phyloP scores from a whole-genome alignment of 768 basidiomycete genomes.

The Russula lepida region DNA sequence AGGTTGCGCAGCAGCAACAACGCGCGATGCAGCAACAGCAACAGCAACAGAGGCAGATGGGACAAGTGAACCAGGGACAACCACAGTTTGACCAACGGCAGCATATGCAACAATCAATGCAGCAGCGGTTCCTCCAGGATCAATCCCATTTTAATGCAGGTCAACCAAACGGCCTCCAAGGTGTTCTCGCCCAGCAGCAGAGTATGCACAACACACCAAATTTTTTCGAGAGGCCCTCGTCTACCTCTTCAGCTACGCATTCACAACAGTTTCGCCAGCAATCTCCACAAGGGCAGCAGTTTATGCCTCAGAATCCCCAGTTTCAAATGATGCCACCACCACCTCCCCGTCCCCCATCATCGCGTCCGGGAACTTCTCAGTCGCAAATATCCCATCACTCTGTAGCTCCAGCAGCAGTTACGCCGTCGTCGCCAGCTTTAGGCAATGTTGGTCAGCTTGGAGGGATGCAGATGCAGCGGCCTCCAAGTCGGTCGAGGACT shows the following conservation, averaged over 20 bases:
- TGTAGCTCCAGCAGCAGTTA: not conserved
- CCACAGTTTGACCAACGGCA: slow-evolving; percentile 20
- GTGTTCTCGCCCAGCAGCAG: slow-evolving; percentile 19
- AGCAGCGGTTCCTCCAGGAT: slow-evolving; percentile 13
- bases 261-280: slow-evolving; percentile 16
- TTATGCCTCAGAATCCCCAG: slow-evolving; percentile 11
- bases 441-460: slow-evolving; percentile 11
- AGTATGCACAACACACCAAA: slow-evolving; percentile 13
- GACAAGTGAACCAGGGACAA: slow-evolving; percentile 19
- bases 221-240: slow-evolving; percentile 19
- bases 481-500: slow-evolving; percentile 25
- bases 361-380: slow-evolving; percentile 19
- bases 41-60: slow-evolving; percentile 22
- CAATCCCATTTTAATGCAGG: slow-evolving; percentile 18
- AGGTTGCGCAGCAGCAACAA: slow-evolving; percentile 10
- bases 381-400: slow-evolving; percentile 19
- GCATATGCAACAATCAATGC: slow-evolving; percentile 16
- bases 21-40: slow-evolving; percentile 16
- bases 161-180: slow-evolving; percentile 18
- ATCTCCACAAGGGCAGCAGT: slow-evolving; percentile 18
- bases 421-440: slow-evolving; percentile 16
- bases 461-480: slow-evolving; percentile 25
- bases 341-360: slow-evolving; percentile 20
- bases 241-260: slow-evolving; percentile 12
- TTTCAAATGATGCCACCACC: slow-evolving; percentile 22